These are phyloP conservation scores for Cylindrotheca fusiformis DNA, from an alignment of 108 stramenopile species.

Conservation along the genomic window DNA sequence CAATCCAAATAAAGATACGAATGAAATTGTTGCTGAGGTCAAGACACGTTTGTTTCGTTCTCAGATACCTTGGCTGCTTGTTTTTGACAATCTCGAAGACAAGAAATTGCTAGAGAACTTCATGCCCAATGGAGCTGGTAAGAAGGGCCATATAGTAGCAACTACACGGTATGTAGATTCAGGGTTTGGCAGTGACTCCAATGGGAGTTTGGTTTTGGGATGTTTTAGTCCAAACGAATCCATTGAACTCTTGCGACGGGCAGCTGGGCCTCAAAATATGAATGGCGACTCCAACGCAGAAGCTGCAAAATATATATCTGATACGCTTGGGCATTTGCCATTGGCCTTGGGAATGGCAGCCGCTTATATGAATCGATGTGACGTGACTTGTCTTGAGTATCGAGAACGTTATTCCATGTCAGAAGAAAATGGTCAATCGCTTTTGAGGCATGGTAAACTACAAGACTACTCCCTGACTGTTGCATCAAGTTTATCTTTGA, in stretches of 20 bases:
- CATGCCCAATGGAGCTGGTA: constrained; percentile 50
- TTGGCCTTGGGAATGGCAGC: constrained; percentile 66
- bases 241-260: constrained; percentile 42
- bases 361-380: constrained; percentile 67
- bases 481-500: constrained; percentile 53
- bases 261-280: constrained; percentile 24
- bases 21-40: constrained; percentile 57
- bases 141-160: constrained; percentile 53
- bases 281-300: constrained; percentile 4
- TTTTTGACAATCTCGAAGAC: constrained; percentile 74
- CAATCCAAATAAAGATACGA: constrained; percentile 30
- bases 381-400: constrained; percentile 59
- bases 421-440: constrained; percentile 35
- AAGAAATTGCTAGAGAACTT: constrained; percentile 37
- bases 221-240: constrained; percentile 56
- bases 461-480: constrained; percentile 45
- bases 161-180: constrained; percentile 53
- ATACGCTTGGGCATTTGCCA: constrained; percentile 53
- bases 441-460: constrained; percentile 39
- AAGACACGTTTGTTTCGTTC: constrained; percentile 56
- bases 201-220: constrained; percentile 31
- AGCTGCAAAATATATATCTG: constrained; percentile 22
- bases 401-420: constrained; percentile 48
- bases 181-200: constrained; percentile 11
- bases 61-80: constrained; percentile 58